Evolutionary conservation across 495 filamentous ascomycete species (phyloP).

Genomic region (Lasiosphaeria hispida): DNA sequence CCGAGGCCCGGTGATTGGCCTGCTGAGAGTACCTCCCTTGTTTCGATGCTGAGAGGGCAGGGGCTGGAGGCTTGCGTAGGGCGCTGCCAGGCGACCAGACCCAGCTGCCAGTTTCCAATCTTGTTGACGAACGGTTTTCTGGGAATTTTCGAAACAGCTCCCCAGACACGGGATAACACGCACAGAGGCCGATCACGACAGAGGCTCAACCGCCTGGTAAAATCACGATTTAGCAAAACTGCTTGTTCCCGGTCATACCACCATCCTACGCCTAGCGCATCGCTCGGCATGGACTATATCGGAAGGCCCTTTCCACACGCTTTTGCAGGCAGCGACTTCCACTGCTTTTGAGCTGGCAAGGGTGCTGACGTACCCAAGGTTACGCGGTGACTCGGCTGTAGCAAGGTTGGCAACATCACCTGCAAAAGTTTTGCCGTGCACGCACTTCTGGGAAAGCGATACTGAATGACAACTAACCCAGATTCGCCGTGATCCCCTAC

Average conservation of each 20-base stretch:
- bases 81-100: too few relatives aligned
- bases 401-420: not conserved
- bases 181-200: conserved; percentile 5
- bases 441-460: not conserved
- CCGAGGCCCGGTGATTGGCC: conserved; percentile 13
- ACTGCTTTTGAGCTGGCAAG: not conserved
- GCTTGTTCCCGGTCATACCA: conserved; percentile 1
- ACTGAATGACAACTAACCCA: not conserved
- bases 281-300: conserved; percentile 5
- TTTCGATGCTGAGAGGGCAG: not conserved
- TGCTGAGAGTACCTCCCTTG: not conserved
- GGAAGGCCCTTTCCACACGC: too few relatives aligned
- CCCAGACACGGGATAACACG: conserved; percentile 17
- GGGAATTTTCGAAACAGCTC: conserved; percentile 19
- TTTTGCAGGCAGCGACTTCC: conserved; percentile 3
- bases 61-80: not conserved
- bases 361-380: conserved; percentile 9
- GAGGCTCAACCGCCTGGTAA: conserved; percentile 7
- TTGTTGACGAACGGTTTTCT: conserved; percentile 1
- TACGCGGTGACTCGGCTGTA: conserved; percentile 14
- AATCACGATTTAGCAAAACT: not conserved
- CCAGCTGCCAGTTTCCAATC: not conserved
- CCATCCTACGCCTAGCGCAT: not conserved
- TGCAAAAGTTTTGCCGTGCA: not conserved
- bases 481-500: not conserved